A percentile compares a stretch with the other conserved stretches of the same genome.
Conservation (phyloP, 2,329 filamentous ascomycete species). For the Talaromyces sp. region DNA sequence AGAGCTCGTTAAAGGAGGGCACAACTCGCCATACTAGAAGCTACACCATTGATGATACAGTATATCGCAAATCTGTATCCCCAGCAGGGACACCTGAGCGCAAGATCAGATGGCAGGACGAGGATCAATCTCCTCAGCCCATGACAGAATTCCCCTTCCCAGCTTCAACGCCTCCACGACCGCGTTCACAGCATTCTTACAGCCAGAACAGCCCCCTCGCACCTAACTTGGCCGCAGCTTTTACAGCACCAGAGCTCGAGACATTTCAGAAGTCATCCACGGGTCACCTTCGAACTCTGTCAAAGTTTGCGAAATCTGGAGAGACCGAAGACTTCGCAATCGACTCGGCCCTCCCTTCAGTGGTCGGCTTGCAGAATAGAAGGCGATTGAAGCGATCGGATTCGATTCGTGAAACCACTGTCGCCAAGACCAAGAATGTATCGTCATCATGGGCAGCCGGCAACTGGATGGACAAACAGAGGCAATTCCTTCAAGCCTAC, state of each 20-base stretch:
- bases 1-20: slow-evolving; percentile 29
- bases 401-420: slow-evolving; percentile 44
- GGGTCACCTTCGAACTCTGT: slow-evolving; percentile 80
- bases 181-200: slow-evolving; percentile 30
- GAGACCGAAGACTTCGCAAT: slow-evolving; percentile 78
- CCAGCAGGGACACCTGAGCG: slow-evolving; percentile 33
- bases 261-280: slow-evolving; percentile 84
- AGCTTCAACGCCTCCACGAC: slow-evolving; percentile 28
- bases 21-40: slow-evolving; percentile 50
- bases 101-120: slow-evolving; percentile 29
- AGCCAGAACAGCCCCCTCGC: slow-evolving; percentile 31
- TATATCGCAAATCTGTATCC: slow-evolving; percentile 30
- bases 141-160: slow-evolving; percentile 10
- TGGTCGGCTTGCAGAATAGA: slow-evolving; percentile 80
- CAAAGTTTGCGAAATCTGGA: slow-evolving; percentile 71
- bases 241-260: slow-evolving; percentile 70
- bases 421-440: slow-evolving; percentile 40
- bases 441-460: slow-evolving; percentile 70
- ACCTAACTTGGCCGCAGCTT: slow-evolving; percentile 39
- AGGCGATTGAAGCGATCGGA: slow-evolving; percentile 72
- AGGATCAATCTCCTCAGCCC: slow-evolving; percentile 26
- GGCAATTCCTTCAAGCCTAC: slow-evolving; percentile 93
- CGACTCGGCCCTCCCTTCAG: slow-evolving; percentile 73
- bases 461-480: slow-evolving; percentile 99
- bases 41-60: slow-evolving; percentile 60